These are phyloP conservation scores for Agroathelia rolfsii DNA, from an alignment of 1,284 basidiomycete genomes.

Conservation along the genomic window DNA sequence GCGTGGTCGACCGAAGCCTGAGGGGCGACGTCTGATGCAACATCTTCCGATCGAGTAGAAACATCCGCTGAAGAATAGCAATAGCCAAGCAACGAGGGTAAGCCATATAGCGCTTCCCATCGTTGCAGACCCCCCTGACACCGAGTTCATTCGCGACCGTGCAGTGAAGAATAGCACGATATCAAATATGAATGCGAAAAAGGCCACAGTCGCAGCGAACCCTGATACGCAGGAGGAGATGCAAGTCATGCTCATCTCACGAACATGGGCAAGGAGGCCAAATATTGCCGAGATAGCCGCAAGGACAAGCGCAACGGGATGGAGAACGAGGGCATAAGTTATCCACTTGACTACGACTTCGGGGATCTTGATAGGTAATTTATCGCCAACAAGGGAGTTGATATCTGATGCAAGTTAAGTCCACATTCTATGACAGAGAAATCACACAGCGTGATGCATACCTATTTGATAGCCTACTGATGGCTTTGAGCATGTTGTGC, in stretches of 20 bases:
- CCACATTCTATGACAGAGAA: constrained; percentile 9
- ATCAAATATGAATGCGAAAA: constrained; percentile 82
- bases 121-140: constrained; percentile 55
- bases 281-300: constrained; percentile 67
- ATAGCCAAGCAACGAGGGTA: constrained; percentile 74
- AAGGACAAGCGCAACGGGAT: constrained; percentile 70
- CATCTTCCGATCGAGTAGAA: constrained; percentile 76
- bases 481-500: constrained; percentile 66
- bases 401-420: constrained; percentile 44
- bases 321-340: constrained; percentile 83
- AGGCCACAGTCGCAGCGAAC: constrained; percentile 61
- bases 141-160: constrained; percentile 64
- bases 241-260: constrained; percentile 78
- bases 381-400: constrained; percentile 66
- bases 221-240: constrained; percentile 77
- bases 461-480: constrained; percentile 77
- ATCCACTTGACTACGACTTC: constrained; percentile 78
- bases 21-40: constrained; percentile 53
- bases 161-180: constrained; percentile 79
- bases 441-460: constrained; percentile 20
- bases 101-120: constrained; percentile 82
- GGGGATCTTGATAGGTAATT: constrained; percentile 59
- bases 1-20: constrained; percentile 23
- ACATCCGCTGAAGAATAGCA: constrained; percentile 79
- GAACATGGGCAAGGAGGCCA: constrained; percentile 75